Evolutionary conservation across 2,329 filamentous ascomycete species (phyloP), one percentile per base, ranked within the genome.

Genomic region (Cryphonectria japonica): DNA sequence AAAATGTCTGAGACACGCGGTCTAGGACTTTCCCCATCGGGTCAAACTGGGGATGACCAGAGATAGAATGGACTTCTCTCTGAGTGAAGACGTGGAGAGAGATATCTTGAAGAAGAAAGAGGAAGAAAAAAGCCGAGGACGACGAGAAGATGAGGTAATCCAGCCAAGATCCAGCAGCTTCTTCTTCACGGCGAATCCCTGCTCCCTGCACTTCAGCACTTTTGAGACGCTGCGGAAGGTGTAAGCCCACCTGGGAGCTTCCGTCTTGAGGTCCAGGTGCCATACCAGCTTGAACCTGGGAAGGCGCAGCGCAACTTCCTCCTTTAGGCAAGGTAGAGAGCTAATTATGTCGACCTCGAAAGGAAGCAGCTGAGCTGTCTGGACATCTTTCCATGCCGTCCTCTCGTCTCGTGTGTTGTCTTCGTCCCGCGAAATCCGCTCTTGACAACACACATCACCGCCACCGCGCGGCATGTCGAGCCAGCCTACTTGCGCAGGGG

Each of bases 1-100:
- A 37, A 1, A 29, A 62, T 68, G 67, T 68, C 67, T 68, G 41
- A 69, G 67, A 64, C 67, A 69, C 32, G 2, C 46, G 59, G 67
- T 57, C n/a, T 69, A 60, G 37, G 22, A 32, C 32, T 64, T 64
- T 60, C 66, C 60, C 37, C 67, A 52, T 29, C 46, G 59, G 39
- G 14, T 19, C 41, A 43, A 19, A 65, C 29, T 32, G n/a, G 26
- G 32, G 13, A 34, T 41, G 13, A 16, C 19, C 19, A 34, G 14
- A 41, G 46, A 57, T 57, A 29, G 16, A 22, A 66, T 19, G 32
- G 63, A 41, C 64, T 50, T n/a, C 22, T 50, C 9, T 7, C 11
- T n/a, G 46, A 9, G 19, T 11, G 46, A 50, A n/a, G 22, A 50
- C 22, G 22, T 50, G 41, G 32, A 22, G 16, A 39, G 22, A 46